These are phyloP conservation scores for Xylariomycetidae sp. DNA, from an alignment of 2,329 filamentous ascomycete genomes.

Conservation along the genomic window DNA sequence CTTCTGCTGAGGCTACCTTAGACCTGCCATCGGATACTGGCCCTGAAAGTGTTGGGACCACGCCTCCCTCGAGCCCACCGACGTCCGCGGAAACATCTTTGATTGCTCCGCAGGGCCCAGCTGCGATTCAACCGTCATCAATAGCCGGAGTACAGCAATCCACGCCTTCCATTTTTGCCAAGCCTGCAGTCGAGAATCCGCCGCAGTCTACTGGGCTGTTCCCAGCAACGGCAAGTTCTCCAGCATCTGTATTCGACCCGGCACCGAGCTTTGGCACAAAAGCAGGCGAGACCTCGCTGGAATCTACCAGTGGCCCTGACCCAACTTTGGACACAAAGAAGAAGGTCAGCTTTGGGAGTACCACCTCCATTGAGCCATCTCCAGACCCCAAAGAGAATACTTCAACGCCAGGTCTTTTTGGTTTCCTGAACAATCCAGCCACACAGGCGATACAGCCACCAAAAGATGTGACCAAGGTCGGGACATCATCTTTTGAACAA, in stretches of 20 bases:
- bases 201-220: too few relatives aligned
- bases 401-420: constrained; percentile 6
- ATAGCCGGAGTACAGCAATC: constrained; percentile 1
- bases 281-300: background rate
- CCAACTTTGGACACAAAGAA: constrained; percentile 3
- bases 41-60: constrained; percentile 6
- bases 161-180: constrained; percentile 3
- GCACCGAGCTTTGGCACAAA: background rate
- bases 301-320: constrained; percentile 1
- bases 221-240: background rate
- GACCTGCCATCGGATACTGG: constrained; percentile 6
- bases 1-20: constrained; percentile 2
- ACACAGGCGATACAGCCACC: background rate
- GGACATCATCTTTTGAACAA: background rate
- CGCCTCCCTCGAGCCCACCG: constrained; percentile 5
- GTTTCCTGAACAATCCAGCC: constrained; percentile 7
- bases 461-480: background rate
- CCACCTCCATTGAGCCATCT: constrained; percentile 2
- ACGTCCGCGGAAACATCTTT: too few relatives aligned
- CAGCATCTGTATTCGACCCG: background rate
- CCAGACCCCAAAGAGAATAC: background rate
- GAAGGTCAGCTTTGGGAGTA: constrained; percentile 12
- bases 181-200: too few relatives aligned
- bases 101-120: too few relatives aligned
- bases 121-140: background rate